A percentile compares a stretch with the other conserved stretches of the same genome.
These are phyloP conservation scores for Gentiana macrophylla DNA, from an alignment of 257 asterid genomes.

Conservation along the genomic window DNA sequence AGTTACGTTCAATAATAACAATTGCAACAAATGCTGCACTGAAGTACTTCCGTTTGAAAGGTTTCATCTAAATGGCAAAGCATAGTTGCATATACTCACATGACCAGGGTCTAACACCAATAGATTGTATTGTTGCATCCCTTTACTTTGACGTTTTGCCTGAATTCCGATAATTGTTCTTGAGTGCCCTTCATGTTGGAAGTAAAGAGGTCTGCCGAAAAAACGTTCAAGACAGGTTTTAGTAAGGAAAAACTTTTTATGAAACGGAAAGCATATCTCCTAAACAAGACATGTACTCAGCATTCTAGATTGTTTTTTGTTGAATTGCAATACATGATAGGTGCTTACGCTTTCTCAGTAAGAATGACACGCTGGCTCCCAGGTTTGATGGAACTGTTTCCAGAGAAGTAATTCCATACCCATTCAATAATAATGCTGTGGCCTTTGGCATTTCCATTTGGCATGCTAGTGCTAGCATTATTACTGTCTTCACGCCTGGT, in stretches of 20 bases:
- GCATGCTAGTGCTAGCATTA: conserved; percentile 12
- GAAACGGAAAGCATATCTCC: not conserved
- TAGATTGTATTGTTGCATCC: conserved; percentile 48
- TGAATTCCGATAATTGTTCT: conserved; percentile 94
- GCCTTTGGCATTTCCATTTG: conserved; percentile 30
- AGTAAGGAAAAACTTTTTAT: not conserved
- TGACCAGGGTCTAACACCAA: conserved; percentile 73
- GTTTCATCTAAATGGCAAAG: conserved; percentile 6
- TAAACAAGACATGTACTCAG: not conserved
- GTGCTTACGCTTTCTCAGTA: conserved; percentile 68
- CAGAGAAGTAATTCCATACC: conserved; percentile 84
- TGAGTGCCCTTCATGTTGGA: conserved; percentile 92
- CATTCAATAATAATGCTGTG: conserved; percentile 56
- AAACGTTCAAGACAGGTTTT: conserved; percentile 8
- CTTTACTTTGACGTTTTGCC: conserved; percentile 41
- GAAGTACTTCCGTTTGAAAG: too few relatives aligned
- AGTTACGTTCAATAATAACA: too few relatives aligned
- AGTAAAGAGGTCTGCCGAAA: conserved; percentile 70
- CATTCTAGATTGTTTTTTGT: not conserved
- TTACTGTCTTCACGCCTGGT: conserved; percentile 12
- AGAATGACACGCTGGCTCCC: conserved; percentile 41
- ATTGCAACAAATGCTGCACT: too few relatives aligned
- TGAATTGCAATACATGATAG: not conserved
- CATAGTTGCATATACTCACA: conserved; percentile 34
- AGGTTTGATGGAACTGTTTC: conserved; percentile 22